These are phyloP conservation scores for Cicer yamashitae DNA, from an alignment of 306 rosid genomes.

Conservation along the genomic window DNA sequence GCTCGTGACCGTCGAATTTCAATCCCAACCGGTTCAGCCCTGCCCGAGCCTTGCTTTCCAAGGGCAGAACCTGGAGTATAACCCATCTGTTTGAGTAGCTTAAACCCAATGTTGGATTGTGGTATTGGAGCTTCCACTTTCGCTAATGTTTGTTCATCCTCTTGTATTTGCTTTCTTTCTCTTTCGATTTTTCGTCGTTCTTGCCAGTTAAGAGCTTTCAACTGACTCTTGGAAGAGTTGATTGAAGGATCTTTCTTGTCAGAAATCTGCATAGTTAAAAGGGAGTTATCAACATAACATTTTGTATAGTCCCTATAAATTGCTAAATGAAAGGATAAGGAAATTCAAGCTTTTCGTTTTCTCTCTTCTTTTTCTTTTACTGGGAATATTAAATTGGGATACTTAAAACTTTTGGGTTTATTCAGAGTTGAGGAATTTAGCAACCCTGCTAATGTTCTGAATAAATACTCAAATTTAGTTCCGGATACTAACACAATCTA, in stretches of 20 bases:
- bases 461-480: slow-evolving; percentile 4
- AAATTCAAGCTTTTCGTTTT: not conserved
- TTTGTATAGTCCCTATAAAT: not conserved
- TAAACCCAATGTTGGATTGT: slow-evolving; percentile 88
- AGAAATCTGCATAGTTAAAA: slow-evolving; percentile 50
- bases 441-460: slow-evolving; percentile 5
- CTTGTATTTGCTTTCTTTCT: slow-evolving; percentile 73
- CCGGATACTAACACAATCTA: too few species aligned
- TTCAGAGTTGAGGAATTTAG: not conserved
- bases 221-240: slow-evolving; percentile 59
- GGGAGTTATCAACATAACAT: not conserved
- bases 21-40: slow-evolving; percentile 79
- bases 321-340: not conserved
- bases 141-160: slow-evolving; percentile 83
- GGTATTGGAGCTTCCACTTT: slow-evolving; percentile 86
- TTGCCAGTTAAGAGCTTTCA: slow-evolving; percentile 71
- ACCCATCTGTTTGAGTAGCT: slow-evolving; percentile 89
- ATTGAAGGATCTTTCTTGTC: slow-evolving; percentile 42
- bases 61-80: slow-evolving; percentile 82
- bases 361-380: not conserved
- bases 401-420: too few species aligned
- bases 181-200: slow-evolving; percentile 71
- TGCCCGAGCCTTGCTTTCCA: slow-evolving; percentile 81
- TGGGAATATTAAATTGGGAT: too few species aligned
- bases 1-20: slow-evolving; percentile 87